Evolutionary conservation across 352 stramenopile species (phyloP), one percentile per base, ranked within the genome.

Genomic region (Hyaloperonospora brassicae): DNA sequence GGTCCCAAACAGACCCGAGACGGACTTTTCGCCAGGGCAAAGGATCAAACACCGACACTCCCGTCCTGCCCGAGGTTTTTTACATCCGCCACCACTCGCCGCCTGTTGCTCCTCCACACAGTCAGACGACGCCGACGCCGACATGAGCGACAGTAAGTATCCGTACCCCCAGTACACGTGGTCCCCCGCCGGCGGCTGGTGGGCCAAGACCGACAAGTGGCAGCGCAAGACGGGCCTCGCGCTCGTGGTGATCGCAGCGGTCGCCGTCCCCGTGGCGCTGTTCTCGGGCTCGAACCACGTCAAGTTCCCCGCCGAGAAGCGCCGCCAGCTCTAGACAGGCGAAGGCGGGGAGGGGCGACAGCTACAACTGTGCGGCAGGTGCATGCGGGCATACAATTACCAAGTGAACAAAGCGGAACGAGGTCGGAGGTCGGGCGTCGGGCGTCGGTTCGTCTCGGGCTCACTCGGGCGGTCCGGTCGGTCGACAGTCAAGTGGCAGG

Each of bases 131-230:
- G 4, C 27, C 3, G 27, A 8, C 3, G 3, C 8, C 27, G 56
- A 38, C 51, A 92, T 93, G 82, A 80, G 83, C 62, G 83, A 77
- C 55, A 74, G 81, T 34, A 73, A 89, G 68, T 93, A 84, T 74
- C 83, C 80, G 62, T 89, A 89, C 64, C 83, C 83, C 43, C 89
- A 89, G 77, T 79, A 86, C 74, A 89, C 77, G 66, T 93, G 83
- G 83, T 91, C 83, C 54, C 83, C 83, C 5, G 78, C 83, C 35
- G 83, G 83, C 51, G 83, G 83, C 68, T 93, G 83, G 83, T 93
- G 83, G 83, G 71, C 76, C 50, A 75, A 90, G 71, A 86, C 76
- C 58, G 81, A 84, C 68, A 82, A 91, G 64, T 90, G 83, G 80
- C 79, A 84, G 64, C 73, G 71, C 56, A 87, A 87, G 59, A 88